phyloP scores from a whole-genome alignment of 2,329 filamentous ascomycete genomes.

The Sarocladiaceae sp. region DNA sequence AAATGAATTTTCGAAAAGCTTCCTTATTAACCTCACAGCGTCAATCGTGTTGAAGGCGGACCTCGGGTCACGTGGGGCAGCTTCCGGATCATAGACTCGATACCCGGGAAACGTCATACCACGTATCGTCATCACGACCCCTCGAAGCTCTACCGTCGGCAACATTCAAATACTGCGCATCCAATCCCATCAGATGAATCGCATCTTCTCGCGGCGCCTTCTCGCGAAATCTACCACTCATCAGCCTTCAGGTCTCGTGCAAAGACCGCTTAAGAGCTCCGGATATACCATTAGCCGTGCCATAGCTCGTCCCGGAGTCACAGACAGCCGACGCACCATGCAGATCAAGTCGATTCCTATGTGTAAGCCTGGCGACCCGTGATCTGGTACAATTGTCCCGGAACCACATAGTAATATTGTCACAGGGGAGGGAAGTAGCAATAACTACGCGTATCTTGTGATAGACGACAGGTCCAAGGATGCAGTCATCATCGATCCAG shows the following conservation, averaged over 20 bases:
- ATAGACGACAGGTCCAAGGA: constrained; percentile 73
- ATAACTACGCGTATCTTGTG: constrained; percentile 85
- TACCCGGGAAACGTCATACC: constrained; percentile 1
- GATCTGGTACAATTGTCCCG: background rate
- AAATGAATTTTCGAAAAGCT: background rate
- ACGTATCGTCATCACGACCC: background rate
- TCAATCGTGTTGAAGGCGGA: background rate
- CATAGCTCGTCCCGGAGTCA: background rate
- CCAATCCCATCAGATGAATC: background rate
- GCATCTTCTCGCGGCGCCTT: background rate
- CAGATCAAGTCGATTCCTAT: constrained; percentile 86
- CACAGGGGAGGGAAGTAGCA: constrained; percentile 68
- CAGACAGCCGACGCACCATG: constrained; percentile 46
- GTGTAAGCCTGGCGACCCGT: constrained; percentile 55
- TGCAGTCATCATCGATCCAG: constrained; percentile 75
- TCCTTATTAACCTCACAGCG: background rate
- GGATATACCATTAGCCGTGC: background rate
- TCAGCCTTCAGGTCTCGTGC: background rate
- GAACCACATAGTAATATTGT: too few relatives aligned
- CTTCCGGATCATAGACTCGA: background rate
- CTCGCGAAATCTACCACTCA: background rate
- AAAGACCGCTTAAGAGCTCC: background rate
- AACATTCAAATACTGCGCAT: too few relatives aligned
- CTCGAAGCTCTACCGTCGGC: too few relatives aligned
- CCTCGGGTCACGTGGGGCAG: constrained; percentile 2